Conservation (phyloP, 2,329 filamentous ascomycete genomes). For the Elsinoe ampelina region DNA sequence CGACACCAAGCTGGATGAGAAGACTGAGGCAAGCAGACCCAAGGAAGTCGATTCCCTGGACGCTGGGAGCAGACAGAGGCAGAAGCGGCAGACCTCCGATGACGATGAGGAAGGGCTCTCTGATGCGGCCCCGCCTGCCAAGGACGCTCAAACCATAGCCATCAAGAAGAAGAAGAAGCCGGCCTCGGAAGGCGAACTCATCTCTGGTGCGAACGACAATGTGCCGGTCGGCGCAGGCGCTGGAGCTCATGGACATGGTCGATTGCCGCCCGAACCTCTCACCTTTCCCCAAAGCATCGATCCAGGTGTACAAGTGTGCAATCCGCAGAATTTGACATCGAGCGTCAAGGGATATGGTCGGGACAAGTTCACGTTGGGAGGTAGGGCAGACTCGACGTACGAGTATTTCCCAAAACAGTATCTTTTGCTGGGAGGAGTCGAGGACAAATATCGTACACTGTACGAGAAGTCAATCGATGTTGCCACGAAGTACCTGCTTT, state of each 20-base stretch:
- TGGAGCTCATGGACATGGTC: neutral
- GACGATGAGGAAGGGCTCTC: neutral
- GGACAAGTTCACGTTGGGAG: conserved; percentile 47
- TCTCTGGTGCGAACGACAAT: neutral
- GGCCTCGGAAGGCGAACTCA: neutral
- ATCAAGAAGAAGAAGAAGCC: conserved; percentile 9
- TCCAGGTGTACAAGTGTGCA: conserved; percentile 37
- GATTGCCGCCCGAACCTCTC: neutral
- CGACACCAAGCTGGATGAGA: neutral
- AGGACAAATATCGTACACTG: conserved; percentile 62
- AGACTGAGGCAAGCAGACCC: neutral
- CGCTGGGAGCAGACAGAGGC: neutral
- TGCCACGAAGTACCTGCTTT: conserved; percentile 65
- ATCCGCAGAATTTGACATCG: conserved; percentile 49
- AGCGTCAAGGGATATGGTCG: conserved; percentile 34
- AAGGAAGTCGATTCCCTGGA: conserved; percentile 11
- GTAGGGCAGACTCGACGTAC: conserved; percentile 48
- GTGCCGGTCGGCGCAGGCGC: neutral
- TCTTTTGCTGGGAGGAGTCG: conserved; percentile 65
- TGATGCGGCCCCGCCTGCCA: neutral
- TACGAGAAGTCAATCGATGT: conserved; percentile 60
- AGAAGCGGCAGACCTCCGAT: conserved; percentile 13
- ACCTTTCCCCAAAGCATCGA: neutral
- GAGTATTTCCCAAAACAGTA: conserved; percentile 56
- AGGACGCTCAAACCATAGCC: neutral